Base-by-base conservation (phyloP, 768 basidiomycete species). In the Boletus tomentosulus region DNA sequence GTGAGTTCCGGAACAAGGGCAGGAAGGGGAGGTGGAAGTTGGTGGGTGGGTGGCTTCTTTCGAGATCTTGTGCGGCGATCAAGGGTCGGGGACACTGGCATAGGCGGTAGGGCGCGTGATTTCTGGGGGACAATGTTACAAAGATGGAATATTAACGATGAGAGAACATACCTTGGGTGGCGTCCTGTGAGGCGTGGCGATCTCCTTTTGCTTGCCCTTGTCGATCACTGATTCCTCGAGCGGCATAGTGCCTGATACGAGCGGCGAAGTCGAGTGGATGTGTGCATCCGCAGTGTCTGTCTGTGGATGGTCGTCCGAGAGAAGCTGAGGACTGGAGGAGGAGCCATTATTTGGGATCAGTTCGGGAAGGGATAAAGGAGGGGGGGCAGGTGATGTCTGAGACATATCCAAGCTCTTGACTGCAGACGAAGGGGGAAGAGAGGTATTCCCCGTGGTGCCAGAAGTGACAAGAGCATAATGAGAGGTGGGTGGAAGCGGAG, bases 271-370 rank as follows among this genome's bases (percentile, higher is more conserved):
- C 13, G 62, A 57, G 31, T 59, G 53, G 19, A 65, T 57, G 27
- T 48, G 58, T 4, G 41, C 50, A 24, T 67, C 58, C 1, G 42
- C 51, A 38, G 35, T n/a, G 31, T 62, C 52, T n/a, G 58, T 58
- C 45, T 61, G 60, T 2, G 48, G 46, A 28, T 66, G 51, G 22
- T 69, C 64, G 3, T 72, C 58, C 2, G 67, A 71, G 25, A 60
- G 65, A 25, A 70, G 66, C 13, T 79, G 79, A 2, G 85, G 84
- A 61, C 85, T 87, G 10, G 85, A 88, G 3, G 85, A 88, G 1
- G 86, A 85, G 59, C 77, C 82, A 38, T 73, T 66, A 62, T 82
- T 82, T 0, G 85, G 82, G 9, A 80, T 82, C 30, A 88, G 76
- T 46, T 77, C 81, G n/a, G 87, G 86, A 43, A 86, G 61, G 10